Evolutionary conservation across 2,329 filamentous ascomycete genomes (phyloP).

Genomic region (Fusarium tupiense): DNA sequence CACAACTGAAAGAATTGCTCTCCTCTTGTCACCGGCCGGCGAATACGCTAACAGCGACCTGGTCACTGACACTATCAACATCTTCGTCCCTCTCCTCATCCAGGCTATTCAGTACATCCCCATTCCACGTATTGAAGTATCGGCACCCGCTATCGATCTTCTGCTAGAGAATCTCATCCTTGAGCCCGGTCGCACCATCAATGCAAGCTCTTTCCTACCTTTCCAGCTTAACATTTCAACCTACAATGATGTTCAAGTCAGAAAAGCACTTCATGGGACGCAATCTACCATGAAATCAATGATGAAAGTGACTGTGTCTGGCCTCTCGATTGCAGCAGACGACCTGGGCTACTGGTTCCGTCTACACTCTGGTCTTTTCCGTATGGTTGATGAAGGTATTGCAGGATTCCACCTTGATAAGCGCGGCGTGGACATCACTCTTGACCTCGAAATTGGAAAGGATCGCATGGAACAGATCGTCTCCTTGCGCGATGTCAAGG

Average conservation of each 20-base stretch:
- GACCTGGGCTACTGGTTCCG: conserved; percentile 92
- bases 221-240: conserved; percentile 84
- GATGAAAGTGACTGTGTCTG: conserved; percentile 81
- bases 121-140: conserved; percentile 89
- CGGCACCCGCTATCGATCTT: conserved; percentile 83
- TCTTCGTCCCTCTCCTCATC: conserved; percentile 82
- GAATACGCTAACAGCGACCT: conserved; percentile 75
- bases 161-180: conserved; percentile 91
- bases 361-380: conserved; percentile 78
- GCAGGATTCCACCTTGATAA: conserved; percentile 87
- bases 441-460: conserved; percentile 85
- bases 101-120: conserved; percentile 86
- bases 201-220: conserved; percentile 88
- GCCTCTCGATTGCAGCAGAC: conserved; percentile 83
- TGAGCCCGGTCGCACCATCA: conserved; percentile 85
- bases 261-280: conserved; percentile 74
- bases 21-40: conserved; percentile 74
- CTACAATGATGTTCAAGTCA: conserved; percentile 86
- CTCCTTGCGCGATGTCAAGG: conserved; percentile 77
- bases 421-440: conserved; percentile 83
- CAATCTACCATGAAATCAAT: conserved; percentile 73
- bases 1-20: conserved; percentile 73
- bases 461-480: conserved; percentile 84
- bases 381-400: conserved; percentile 83
- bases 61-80: conserved; percentile 77